Percentiles rank a stretch among this genome's conserved stretches.
phyloP scores from a whole-genome alignment of 2,329 filamentous ascomycete genomes.

The Penicillium sp. region DNA sequence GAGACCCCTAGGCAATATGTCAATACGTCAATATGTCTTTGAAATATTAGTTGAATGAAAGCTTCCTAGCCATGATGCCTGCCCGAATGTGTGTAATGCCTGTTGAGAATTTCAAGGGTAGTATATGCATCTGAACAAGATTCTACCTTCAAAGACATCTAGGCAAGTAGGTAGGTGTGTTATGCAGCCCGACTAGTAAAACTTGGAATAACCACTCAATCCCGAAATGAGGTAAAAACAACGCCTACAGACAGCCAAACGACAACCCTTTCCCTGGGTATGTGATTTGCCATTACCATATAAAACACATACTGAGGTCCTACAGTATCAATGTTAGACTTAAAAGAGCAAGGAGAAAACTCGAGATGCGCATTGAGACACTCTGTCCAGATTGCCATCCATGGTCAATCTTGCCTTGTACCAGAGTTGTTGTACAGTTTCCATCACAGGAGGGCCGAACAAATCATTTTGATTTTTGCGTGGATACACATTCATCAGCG shows the following conservation, averaged over 20 bases:
- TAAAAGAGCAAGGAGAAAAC: conserved; percentile 11
- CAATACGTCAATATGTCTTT: neutral
- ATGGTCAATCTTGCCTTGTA: conserved; percentile 8
- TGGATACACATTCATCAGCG: conserved; percentile 42
- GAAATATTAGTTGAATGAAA: neutral
- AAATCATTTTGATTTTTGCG: conserved; percentile 40
- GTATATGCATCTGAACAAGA: too few relatives aligned
- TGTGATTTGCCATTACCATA: neutral
- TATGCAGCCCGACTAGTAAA: neutral
- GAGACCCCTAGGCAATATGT: neutral
- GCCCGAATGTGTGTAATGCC: neutral
- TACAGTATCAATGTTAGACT: neutral
- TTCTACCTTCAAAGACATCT: neutral
- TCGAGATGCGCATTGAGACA: conserved; percentile 14
- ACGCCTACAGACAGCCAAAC: neutral
- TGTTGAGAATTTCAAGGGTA: too few relatives aligned
- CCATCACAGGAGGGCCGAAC: conserved; percentile 33
- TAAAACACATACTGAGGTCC: neutral
- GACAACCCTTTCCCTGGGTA: neutral
- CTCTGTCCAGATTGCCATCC: conserved; percentile 16
- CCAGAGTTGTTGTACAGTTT: conserved; percentile 27
- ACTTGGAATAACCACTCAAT: neutral
- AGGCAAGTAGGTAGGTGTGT: too few relatives aligned
- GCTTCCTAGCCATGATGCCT: neutral
- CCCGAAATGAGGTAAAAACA: neutral